Percentiles rank a stretch among this genome's conserved stretches.
phyloP scores from a whole-genome alignment of 805 yeast species.

The Clavispora asparagi region DNA sequence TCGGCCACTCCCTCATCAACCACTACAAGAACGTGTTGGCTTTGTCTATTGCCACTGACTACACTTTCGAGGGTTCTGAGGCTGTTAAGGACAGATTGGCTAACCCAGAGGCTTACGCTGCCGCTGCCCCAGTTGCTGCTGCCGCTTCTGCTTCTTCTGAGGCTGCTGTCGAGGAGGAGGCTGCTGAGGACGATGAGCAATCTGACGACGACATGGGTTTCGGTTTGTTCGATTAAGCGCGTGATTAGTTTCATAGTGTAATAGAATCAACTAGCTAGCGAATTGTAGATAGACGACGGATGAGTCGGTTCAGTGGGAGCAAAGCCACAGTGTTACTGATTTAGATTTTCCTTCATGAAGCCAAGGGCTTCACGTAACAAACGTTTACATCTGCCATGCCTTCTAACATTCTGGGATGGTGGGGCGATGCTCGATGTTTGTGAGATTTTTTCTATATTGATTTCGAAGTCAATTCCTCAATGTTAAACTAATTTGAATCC shows the following conservation, averaged over 20 bases:
- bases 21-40: conserved; percentile 98
- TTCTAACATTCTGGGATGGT: no score
- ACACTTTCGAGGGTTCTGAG: conserved; percentile 99
- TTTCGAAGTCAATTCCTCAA: no score
- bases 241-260: not conserved
- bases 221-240: conserved; percentile 92
- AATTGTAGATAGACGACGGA: not conserved
- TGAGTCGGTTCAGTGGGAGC: no score
- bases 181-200: conserved; percentile 57
- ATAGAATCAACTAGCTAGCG: not conserved
- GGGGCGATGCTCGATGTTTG: no score
- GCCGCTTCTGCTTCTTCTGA: conserved; percentile 59
- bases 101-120: conserved; percentile 99
- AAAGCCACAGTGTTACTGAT: no score
- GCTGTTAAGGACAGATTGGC: conserved; percentile 98
- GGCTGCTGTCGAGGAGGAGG: conserved; percentile 67
- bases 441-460: no score
- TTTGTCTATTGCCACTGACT: conserved; percentile 96
- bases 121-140: conserved; percentile 97
- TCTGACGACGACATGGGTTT: conserved; percentile 94
- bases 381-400: no score
- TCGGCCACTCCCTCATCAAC: conserved; percentile 98
- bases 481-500: no score
- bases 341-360: no score
- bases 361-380: no score